Evolutionary conservation across 306 rosid species (phyloP).

Genomic region (Rosa rugosa): DNA sequence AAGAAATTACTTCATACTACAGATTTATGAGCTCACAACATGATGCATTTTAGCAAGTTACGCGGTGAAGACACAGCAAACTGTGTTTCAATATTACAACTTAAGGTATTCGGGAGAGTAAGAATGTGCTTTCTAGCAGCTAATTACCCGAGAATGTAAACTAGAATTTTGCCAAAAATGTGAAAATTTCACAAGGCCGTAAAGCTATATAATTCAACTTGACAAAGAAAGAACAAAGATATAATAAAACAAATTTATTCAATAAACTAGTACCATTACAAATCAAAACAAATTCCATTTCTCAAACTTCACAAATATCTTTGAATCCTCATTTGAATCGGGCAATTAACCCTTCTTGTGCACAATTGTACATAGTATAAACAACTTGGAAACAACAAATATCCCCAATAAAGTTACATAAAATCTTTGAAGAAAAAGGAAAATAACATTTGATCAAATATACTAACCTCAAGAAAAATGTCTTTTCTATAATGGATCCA

Average conservation of each 20-base stretch:
- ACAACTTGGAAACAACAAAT: constrained; percentile 21
- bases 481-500: constrained; percentile 26
- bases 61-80: not conserved
- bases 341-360: constrained; percentile 24
- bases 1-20: not conserved
- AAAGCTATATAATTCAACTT: not conserved
- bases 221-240: not conserved
- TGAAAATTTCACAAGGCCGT: not conserved
- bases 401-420: constrained; percentile 22
- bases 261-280: not conserved
- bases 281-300: constrained; percentile 15
- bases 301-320: constrained; percentile 15
- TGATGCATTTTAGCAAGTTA: not conserved
- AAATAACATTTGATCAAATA: constrained; percentile 11
- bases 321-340: constrained; percentile 24
- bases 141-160: not conserved
- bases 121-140: not conserved
- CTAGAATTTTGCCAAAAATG: not conserved
- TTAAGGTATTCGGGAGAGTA: not conserved
- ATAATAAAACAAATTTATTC: not conserved
- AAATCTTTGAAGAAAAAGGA: not conserved
- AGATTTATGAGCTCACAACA: not conserved
- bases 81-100: not conserved
- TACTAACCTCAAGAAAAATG: constrained; percentile 33
- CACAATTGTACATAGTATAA: constrained; percentile 5